Conservation (phyloP, 2,329 filamentous ascomycete genomes). For the Neofusicoccum umdonicola region DNA sequence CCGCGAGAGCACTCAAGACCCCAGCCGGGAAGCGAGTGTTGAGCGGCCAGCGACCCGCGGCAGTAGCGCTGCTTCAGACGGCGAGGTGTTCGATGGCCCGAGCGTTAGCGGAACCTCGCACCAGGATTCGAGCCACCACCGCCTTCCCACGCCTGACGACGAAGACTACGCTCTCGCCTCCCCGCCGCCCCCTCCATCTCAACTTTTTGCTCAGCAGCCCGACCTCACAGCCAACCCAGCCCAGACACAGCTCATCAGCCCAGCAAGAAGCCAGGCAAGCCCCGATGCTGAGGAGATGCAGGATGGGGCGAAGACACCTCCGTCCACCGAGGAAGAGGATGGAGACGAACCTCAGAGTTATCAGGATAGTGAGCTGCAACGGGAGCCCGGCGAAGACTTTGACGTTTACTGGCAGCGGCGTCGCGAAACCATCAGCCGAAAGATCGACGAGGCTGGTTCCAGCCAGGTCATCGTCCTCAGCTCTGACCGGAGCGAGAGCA, state of each 20-base stretch:
- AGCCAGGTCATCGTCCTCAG: conserved; percentile 23
- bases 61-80: conserved; percentile 17
- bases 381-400: background rate
- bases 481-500: conserved; percentile 20
- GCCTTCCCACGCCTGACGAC: conserved; percentile 34
- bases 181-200: conserved; percentile 27
- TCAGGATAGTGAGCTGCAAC: background rate
- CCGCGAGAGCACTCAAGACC: background rate
- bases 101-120: conserved; percentile 22
- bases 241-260: conserved; percentile 29
- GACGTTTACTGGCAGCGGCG: conserved; percentile 16
- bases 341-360: background rate
- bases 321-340: background rate
- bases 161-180: conserved; percentile 5
- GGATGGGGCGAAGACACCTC: conserved; percentile 29
- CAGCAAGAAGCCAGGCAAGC: conserved; percentile 22
- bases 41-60: background rate
- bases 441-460: conserved; percentile 21
- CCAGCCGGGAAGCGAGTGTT: background rate
- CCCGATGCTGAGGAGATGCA: conserved; percentile 27
- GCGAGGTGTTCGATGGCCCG: conserved; percentile 26
- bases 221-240: conserved; percentile 11
- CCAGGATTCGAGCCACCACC: conserved; percentile 21
- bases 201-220: conserved; percentile 19
- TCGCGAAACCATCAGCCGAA: conserved; percentile 14